Percentiles rank a stretch among this genome's conserved stretches.
phyloP scores from a whole-genome alignment of 257 asterid species.

The Penstemon barbatus region DNA sequence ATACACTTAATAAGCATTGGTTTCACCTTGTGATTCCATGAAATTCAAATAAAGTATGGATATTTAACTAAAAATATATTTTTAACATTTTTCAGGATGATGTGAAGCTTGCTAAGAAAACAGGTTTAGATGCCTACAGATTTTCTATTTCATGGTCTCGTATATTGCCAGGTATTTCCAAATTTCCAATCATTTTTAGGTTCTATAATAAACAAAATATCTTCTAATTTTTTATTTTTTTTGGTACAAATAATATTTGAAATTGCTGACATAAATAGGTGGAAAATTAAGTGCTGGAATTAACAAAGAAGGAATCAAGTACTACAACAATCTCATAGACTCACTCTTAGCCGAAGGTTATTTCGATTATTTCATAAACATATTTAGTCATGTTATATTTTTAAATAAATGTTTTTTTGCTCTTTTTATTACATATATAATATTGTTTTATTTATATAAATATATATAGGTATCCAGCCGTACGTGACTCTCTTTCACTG shows the following conservation, averaged over 20 bases:
- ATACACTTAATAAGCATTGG: too few relatives aligned
- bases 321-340: constrained; percentile 31
- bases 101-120: constrained; percentile 5
- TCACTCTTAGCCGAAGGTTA: constrained; percentile 19
- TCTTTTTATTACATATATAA: background rate
- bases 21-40: too few relatives aligned
- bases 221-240: background rate
- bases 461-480: constrained; percentile 20
- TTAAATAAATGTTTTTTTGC: too few relatives aligned
- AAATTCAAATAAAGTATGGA: too few relatives aligned
- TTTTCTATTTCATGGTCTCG: constrained; percentile 36
- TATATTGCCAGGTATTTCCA: constrained; percentile 24
- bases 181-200: background rate
- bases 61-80: too few relatives aligned
- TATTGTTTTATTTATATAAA: background rate
- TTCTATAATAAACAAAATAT: background rate
- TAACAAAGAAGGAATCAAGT: constrained; percentile 30
- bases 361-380: background rate
- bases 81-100: background rate
- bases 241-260: background rate
- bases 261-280: constrained; percentile 5
- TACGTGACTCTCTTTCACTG: constrained; percentile 33
- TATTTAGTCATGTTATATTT: background rate
- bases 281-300: constrained; percentile 28
- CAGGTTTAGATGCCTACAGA: constrained; percentile 16